Evolutionary conservation across 1,284 basidiomycete species (phyloP), one percentile per base, ranked within the genome.

Genomic region (Sporisorium reilianum): DNA sequence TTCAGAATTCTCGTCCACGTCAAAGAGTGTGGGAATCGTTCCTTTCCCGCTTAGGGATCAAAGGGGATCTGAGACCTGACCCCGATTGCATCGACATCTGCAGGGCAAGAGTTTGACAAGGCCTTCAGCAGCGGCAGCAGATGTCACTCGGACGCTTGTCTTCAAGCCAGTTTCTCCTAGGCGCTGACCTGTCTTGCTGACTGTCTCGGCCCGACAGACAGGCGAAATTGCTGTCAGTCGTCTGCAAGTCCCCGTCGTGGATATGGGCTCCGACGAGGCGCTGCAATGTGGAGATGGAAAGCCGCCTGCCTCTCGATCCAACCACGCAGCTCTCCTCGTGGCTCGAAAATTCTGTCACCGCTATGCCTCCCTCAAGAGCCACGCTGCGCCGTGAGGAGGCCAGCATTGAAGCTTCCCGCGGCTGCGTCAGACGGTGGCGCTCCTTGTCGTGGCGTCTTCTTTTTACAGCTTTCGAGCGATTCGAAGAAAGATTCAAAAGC

Each of bases 241-340:
- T 18, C 18, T n/a, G 14, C 36, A 38, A 30, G 9, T 16, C 10
- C 28, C 36, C 22, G 23, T 38, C 23, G 12, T 22, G 28, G 16
- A 25, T n/a, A 18, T 11, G 22, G 7, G 11, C 36, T 52, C 36
- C 51, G 36, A 41, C 14, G 16, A 18, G 7, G 26, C 26, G 5
- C 25, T 28, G 26, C 20, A 11, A 23, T 38, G 56, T 55, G 55
- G 63, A 64, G 55, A 50, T 59, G 40, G 28, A 64, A 64, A 49
- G 10, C 2, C 16, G 22, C 3, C 11, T 26, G 36, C 22, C n/a
- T 50, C 20, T 64, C 55, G 51, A 44, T 64, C 56, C 23, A 49
- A 22, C 14, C 18, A 54, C 26, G 63, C 55, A 58, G 49, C 51
- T 44, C 32, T 40, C 28, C n/a, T n/a, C n/a, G n/a, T n/a, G n/a